phyloP scores from a whole-genome alignment of 345 rosid genomes.

The Salix dunnii region DNA sequence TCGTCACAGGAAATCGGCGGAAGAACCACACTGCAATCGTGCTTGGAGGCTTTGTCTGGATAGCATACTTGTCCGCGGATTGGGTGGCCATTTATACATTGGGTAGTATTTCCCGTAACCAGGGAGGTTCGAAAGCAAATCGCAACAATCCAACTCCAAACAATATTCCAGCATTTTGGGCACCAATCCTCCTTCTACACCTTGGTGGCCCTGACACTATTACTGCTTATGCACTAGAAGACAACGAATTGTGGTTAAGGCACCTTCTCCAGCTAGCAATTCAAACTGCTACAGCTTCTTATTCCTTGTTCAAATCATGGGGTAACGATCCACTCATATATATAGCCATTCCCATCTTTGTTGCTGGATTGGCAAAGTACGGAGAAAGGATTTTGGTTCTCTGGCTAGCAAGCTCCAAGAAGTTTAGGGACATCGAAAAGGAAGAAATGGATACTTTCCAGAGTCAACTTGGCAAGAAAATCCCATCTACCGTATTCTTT shows the following conservation, averaged over 20 bases:
- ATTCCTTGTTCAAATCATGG: constrained; percentile 12
- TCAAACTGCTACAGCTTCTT: neutral
- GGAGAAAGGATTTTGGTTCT: constrained; percentile 17
- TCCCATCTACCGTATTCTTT: no score
- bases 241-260: constrained; percentile 17
- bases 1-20: neutral
- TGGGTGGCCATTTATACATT: neutral
- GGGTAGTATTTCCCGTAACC: neutral
- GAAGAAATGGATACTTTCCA: no score
- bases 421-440: no score
- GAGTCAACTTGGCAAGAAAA: no score
- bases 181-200: constrained; percentile 23
- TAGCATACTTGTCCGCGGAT: neutral
- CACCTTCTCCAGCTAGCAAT: constrained; percentile 13
- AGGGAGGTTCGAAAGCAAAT: neutral
- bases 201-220: constrained; percentile 24
- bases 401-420: neutral
- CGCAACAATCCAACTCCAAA: neutral
- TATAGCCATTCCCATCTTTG: constrained; percentile 17
- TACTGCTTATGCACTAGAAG: constrained; percentile 25
- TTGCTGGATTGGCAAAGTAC: constrained; percentile 12
- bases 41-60: neutral
- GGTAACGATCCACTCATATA: constrained; percentile 9
- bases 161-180: constrained; percentile 1
- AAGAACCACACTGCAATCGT: neutral